phyloP scores from a whole-genome alignment of 148 eudicot species.

The Pouteria glomerata region DNA sequence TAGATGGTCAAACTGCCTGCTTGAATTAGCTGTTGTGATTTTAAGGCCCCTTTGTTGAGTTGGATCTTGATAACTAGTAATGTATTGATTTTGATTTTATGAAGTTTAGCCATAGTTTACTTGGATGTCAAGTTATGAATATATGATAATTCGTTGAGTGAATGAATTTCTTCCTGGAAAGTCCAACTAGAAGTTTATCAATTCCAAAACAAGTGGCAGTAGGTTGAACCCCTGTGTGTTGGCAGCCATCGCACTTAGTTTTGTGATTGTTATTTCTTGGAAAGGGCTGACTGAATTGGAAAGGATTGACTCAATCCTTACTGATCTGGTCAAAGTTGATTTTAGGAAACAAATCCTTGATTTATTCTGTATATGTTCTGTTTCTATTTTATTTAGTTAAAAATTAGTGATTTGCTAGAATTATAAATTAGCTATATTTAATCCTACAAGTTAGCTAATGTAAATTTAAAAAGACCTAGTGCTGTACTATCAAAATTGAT shows the following conservation, averaged over 20 bases:
- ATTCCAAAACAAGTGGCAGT: not conserved
- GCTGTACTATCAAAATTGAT: no score
- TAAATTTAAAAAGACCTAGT: no score
- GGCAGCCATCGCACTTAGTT: not conserved
- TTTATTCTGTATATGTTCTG: no score
- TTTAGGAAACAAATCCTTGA: no score
- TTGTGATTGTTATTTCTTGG: no score
- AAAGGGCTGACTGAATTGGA: no score
- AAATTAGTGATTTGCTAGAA: no score
- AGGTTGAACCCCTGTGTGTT: not conserved
- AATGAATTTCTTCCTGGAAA: not conserved
- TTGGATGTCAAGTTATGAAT: not conserved
- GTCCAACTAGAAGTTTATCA: not conserved
- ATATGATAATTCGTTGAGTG: not conserved
- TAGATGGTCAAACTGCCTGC: not conserved
- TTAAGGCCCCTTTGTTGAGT: not conserved
- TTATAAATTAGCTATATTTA: no score
- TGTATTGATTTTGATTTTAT: constrained; percentile 2
- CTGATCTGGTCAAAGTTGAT: no score
- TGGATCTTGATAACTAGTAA: not conserved
- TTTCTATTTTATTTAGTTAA: no score
- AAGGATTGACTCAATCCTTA: no score
- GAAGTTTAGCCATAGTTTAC: not conserved
- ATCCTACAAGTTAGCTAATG: no score
- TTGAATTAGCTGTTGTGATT: not conserved